Evolutionary conservation across 2,329 filamentous ascomycete genomes (phyloP), one percentile per base, ranked within the genome.

Genomic region (Penicillium hesseltinei): DNA sequence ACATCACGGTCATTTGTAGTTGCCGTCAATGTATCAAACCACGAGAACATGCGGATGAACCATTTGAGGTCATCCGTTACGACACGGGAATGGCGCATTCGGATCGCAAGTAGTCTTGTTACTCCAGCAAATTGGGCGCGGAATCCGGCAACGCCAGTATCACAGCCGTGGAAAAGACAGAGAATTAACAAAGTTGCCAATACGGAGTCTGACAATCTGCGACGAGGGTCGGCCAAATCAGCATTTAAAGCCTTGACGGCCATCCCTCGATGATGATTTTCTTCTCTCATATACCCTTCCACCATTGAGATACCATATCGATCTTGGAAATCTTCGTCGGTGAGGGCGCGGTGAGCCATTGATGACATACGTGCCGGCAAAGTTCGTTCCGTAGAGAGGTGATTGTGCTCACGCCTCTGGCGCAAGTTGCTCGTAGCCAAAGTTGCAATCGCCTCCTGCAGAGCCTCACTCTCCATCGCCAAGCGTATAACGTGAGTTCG

Each of bases 371-470:
- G 73, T 74, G 72, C 78, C 67, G 79, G 80, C 65, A 71, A 77
- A 56, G 73, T 82, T 74, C 73, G 81, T 44, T 77, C 79, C 36
- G 85, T 82, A 7, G 80, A 80, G 7, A 82, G 76, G 56, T 82
- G 81, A 58, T 81, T 80, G 57, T 78, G 77, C 60, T 81, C 77
- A 70, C 81, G 82, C 85, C 75, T 89, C 85, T 96, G 96, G 60
- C 92, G 87, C 66, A 96, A 79, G 73, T 96, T 96, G 78, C 93
- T 96, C 11, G 90, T 89, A 1, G 92, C 86, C 33, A 97, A 78
- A 11, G 92, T 92, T 66, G 92, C 94, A 67, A 97, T 92, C 52
- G 92, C 92, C 73, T 96, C 91, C 71, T 93, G 91, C n/a, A 97
- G 78, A 63, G 90, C 92, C 65, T 88, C 86, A 73, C 90, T 96